phyloP scores from a whole-genome alignment of 768 basidiomycete genomes.

The Trametopsis cervina region DNA sequence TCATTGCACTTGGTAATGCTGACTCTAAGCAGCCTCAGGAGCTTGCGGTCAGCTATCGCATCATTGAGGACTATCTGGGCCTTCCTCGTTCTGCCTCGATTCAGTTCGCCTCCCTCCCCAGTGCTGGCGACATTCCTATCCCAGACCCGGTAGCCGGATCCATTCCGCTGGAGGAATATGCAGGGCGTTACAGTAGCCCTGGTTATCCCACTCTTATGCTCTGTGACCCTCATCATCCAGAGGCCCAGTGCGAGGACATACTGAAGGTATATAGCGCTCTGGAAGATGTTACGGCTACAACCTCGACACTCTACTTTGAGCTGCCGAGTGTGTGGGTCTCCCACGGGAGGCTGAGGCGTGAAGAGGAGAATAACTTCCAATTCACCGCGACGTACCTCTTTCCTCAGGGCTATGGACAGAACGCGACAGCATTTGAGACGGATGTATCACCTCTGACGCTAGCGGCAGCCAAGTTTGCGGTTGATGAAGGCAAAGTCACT shows the following conservation, averaged over 20 bases:
- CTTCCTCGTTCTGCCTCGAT: not conserved
- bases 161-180: slow-evolving; percentile 10
- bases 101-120: not conserved
- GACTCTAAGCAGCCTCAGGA: slow-evolving; percentile 2
- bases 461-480: slow-evolving; percentile 3
- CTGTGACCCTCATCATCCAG: slow-evolving; percentile 10
- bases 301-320: not conserved
- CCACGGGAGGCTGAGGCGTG: slow-evolving; percentile 2
- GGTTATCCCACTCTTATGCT: slow-evolving; percentile 19
- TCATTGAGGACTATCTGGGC: slow-evolving; percentile 12
- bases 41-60: slow-evolving; percentile 2
- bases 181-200: slow-evolving; percentile 13
- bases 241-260: slow-evolving; percentile 8
- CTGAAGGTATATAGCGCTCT: slow-evolving; percentile 9
- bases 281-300: not conserved
- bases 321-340: slow-evolving; percentile 1
- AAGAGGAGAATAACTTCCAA: slow-evolving; percentile 1
- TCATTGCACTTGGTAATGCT: slow-evolving; percentile 7
- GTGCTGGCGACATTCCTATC: not conserved
- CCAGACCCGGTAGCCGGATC: not conserved
- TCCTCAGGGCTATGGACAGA: slow-evolving; percentile 5
- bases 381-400: slow-evolving; percentile 2
- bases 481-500: not conserved
- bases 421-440: slow-evolving; percentile 5
- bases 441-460: not conserved